Evolutionary conservation across 2,329 filamentous ascomycete species (phyloP), one percentile per base, ranked within the genome.

Genomic region (Colletotrichum spaethianum): DNA sequence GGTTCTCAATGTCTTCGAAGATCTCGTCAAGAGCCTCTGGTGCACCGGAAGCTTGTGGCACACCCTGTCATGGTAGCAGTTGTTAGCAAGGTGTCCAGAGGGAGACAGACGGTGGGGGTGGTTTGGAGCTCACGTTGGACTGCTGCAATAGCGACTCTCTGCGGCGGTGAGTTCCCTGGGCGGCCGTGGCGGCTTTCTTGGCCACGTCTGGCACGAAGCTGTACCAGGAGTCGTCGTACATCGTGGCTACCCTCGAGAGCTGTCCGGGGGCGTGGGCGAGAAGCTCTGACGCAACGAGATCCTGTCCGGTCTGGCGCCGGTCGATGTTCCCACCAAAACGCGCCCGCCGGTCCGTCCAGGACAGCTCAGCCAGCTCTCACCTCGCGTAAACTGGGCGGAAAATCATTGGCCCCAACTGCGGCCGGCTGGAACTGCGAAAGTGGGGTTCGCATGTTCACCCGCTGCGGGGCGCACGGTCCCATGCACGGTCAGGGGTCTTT

Each of bases 161-260:
- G 72, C 93, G 90, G 75, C 88, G 89, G 78, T 93, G 93, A 62
- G 87, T 76, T 59, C 82, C 78, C 68, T 86, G 83, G 40, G 77
- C 78, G 50, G 86, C 83, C 31, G 84, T 82, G 53, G 84, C 77
- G n/a, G 83, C 82, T 72, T 84, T 84, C 76, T 86, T 88, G 74
- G 87, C 83, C 65, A 89, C 82, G 67, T 92, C 90, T 33, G 93
- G 89, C 75, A 93, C 90, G 79, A 94, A 92, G 80, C 89, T 94
- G 83, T 95, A 94, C 93, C 93, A 96, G 38, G 93, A 91, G 82
- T 96, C 93, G 82, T 96, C 93, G 81, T 94, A 94, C 93, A 94
- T 95, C 76, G 75, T 84, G 31, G 33, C 11, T 62, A 14, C 16
- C 40, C 36, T 26, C 7, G 36, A 16, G 40, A 53, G 56, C 26